Base-by-base conservation (phyloP, 2,329 filamentous ascomycete genomes). In the Alternaria metachromatica region DNA sequence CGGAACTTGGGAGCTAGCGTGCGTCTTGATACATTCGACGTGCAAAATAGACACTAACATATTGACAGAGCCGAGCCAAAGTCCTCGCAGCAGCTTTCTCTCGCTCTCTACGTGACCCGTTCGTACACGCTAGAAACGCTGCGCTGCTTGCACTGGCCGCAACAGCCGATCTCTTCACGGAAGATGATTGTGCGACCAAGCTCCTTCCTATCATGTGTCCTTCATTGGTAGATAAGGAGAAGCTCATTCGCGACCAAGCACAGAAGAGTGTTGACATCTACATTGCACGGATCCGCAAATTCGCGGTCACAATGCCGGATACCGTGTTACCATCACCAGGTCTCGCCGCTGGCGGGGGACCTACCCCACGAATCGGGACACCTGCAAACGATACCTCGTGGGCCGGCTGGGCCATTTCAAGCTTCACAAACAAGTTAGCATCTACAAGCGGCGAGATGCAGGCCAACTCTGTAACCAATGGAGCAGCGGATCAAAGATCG, bases 401-500 rank as follows among this genome's bases (percentile, higher is more conserved):
- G 96, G 89, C 96, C 2, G 96, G 96, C 12, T 99, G 96, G 96
- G 96, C 96, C 2, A 97, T 99, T 58, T 98, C 96, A 0, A 97
- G 94, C 1, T 99, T 99, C 77, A 98, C 96, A 2, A 98, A 98
- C 81, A 97, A 97, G 74, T 80, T 98, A 12, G 90, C 93, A 2
- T 82, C 92, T 0, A 94, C 93, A 0, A 91, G 91, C 9, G 96
- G 96, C 18, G 92, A 97, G 61, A 99, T 99, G 67, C 86, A 95
- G 75, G 82, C 88, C 12, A 82, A 51, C 12, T 63, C 69, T 8
- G 26, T 56, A 2, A 51, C 69, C 9, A 80, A 77, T 28, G 74
- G 72, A 64, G 82, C 81, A 3, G 83, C 82, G 12, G 80, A 85
- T 20, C 74, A 74, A 51, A 80, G 85, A 23, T 80, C 85, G 33